Evolutionary conservation across 805 yeast species (phyloP), one percentile per base, ranked within the genome.

Genomic region (Spathaspora passalidarum): DNA sequence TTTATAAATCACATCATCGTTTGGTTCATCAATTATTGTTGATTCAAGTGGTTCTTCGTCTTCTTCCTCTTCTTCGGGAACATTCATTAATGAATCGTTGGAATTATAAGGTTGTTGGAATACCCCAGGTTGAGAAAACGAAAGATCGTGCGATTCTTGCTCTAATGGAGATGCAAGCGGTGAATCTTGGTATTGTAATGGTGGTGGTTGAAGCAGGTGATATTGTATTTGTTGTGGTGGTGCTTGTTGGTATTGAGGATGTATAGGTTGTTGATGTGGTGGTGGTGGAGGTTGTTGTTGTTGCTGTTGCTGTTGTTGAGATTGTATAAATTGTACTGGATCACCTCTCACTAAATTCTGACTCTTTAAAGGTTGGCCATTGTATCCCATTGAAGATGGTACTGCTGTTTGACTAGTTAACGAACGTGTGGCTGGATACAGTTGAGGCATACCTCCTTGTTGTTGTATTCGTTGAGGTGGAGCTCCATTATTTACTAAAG

Each of bases 31-130:
- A n/a, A 26, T 14, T 18, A 20, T 32, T 13, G 23, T 32, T 22
- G 38, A 44, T 18, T 40, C 45, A 11, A 35, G 11, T 5, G 13
- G 21, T 18, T 40, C 35, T 17, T 22, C 46, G 5, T 55, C 58
- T 37, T 65, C 69, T 32, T 65, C 71, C n/a, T 58, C 66, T 53
- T 66, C 72, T 46, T 65, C 70, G 2, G 58, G 59, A 1, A 65
- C 69, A 47, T 65, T 61, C 61, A 59, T 62, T 18, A 65, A 50
- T 5, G 69, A 65, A 44, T 67, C 72, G 46, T 53, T 63, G 5
- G 69, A 62, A 37, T 45, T 45, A 21, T 38, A 43, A 21, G 22
- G 16, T 20, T 37, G 46, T 29, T 29, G 16, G 16, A 13, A 29
- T 8, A 13, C 17, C n/a, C n/a, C n/a, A 10, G 5, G 34, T 7